Evolutionary conservation across 306 rosid genomes (phyloP), one percentile per base, ranked within the genome.

Genomic region (Begonia masoniana): DNA sequence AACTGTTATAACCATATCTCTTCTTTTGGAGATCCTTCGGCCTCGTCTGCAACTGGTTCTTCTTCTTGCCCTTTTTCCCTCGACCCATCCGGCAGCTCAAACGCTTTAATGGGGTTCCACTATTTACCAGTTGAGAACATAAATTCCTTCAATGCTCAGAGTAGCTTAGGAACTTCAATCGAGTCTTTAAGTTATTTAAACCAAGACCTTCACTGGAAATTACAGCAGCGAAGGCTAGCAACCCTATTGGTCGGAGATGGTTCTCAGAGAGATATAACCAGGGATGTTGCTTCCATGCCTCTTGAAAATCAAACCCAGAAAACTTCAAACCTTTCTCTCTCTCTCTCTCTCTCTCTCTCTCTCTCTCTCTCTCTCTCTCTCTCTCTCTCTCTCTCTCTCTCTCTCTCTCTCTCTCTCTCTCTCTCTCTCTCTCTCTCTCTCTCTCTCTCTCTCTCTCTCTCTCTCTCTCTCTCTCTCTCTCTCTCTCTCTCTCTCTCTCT

Each of bases 171-270:
- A 35, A 71, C 97, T 54, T 80, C 94, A 0, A 85, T 89, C 47
- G 96, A 91, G 52, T 91, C 97, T 1, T 68, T 91, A 73, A 91
- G 97, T 54, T 82, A 83, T 10, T 72, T 91, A 21, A 91, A 91
- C 75, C 97, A 85, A 68, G 95, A 91, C 79, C 82, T 91, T 69
- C 97, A 91, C 81, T 83, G 88, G 91, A 91, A 81, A 66, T 58
- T 91, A 7, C 97, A 91, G 67, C 96, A 91, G 66, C 97, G 83
- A 62, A 53, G 97, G 19, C 70, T 91, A 17, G 67, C 91, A n/a
- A 66, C 61, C 87, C 50, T 89, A 21, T 76, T 80, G 42, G 85
- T 82, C 10, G 77, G 64, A 2, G 76, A 72, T 11, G 57, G 26
- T 41, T 71, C 39, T 6, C 23, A 55, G 11, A 59, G 15, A 76